Percentiles rank a stretch among this genome's conserved stretches.
Evolutionary conservation across 192 early-diverging fungal species (phyloP).

Genomic region (Glomus cerebriforme): DNA sequence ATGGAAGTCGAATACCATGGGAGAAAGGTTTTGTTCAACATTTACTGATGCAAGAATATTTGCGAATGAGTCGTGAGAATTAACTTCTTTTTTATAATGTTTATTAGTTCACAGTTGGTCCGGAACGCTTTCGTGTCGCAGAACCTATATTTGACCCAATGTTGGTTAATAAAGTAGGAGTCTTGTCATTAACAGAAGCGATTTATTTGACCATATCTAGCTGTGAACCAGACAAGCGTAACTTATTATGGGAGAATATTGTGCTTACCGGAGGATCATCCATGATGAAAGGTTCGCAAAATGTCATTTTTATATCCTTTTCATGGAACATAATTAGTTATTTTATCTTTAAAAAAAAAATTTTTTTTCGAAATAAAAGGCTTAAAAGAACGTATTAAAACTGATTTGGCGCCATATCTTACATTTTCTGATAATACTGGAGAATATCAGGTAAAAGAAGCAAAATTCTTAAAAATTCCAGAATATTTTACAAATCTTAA

Average conservation of each 20-base stretch:
- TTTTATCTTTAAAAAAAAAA: not conserved
- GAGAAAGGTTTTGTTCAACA: slow-evolving; percentile 48
- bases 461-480: slow-evolving; percentile 78
- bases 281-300: slow-evolving; percentile 40
- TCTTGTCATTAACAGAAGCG: slow-evolving; percentile 57
- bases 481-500: slow-evolving; percentile 87
- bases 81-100: slow-evolving; percentile 51
- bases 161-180: slow-evolving; percentile 40
- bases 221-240: slow-evolving; percentile 75
- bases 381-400: slow-evolving; percentile 72
- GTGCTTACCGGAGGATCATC: slow-evolving; percentile 83
- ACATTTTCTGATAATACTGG: slow-evolving; percentile 81
- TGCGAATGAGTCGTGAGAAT: not conserved
- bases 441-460: slow-evolving; percentile 82
- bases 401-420: slow-evolving; percentile 60
- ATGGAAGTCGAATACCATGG: slow-evolving; percentile 61
- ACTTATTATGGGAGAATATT: slow-evolving; percentile 83
- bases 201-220: slow-evolving; percentile 64
- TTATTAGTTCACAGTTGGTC: slow-evolving; percentile 59
- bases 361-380: slow-evolving; percentile 41
- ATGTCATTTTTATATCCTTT: not conserved
- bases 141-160: slow-evolving; percentile 78
- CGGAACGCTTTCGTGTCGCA: slow-evolving; percentile 55
- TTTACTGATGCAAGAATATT: not conserved
- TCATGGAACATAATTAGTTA: not conserved